Evolutionary conservation across 163 green algal genomes (phyloP).

Genomic region (Picocystis sp.): DNA sequence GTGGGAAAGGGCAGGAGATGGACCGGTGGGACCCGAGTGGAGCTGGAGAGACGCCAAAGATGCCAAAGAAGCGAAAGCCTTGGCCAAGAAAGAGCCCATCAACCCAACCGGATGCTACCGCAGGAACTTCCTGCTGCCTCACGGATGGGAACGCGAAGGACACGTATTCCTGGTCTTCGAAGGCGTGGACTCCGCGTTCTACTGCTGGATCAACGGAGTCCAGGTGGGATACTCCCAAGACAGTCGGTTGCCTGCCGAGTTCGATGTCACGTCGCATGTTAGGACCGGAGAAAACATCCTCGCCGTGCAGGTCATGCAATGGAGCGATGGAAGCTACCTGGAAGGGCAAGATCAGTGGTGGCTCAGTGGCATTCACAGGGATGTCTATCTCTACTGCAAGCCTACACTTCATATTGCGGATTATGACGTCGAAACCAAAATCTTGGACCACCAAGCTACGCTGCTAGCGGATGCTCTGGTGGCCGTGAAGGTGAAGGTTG

Average conservation of each 20-base stretch:
- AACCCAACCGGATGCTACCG: constrained; percentile 46
- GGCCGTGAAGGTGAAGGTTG: too few relatives aligned
- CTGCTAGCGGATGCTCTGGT: too few relatives aligned
- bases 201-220: constrained; percentile 77
- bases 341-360: constrained; percentile 97
- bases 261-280: constrained; percentile 59
- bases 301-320: constrained; percentile 68
- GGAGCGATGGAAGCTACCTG: constrained; percentile 86
- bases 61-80: constrained; percentile 9
- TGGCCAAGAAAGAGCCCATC: neutral
- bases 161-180: constrained; percentile 59
- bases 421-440: constrained; percentile 36
- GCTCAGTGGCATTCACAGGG: constrained; percentile 69
- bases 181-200: constrained; percentile 62
- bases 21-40: neutral
- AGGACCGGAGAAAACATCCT: constrained; percentile 34
- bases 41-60: constrained; percentile 1
- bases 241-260: constrained; percentile 74
- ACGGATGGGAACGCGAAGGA: constrained; percentile 4
- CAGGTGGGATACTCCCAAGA: constrained; percentile 79
- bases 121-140: constrained; percentile 35
- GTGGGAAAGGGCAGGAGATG: constrained; percentile 2
- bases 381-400: constrained; percentile 62
- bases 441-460: constrained; percentile 9
- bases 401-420: constrained; percentile 38